Base-by-base conservation (phyloP, 495 filamentous ascomycete species). In the Xylaria grammica region DNA sequence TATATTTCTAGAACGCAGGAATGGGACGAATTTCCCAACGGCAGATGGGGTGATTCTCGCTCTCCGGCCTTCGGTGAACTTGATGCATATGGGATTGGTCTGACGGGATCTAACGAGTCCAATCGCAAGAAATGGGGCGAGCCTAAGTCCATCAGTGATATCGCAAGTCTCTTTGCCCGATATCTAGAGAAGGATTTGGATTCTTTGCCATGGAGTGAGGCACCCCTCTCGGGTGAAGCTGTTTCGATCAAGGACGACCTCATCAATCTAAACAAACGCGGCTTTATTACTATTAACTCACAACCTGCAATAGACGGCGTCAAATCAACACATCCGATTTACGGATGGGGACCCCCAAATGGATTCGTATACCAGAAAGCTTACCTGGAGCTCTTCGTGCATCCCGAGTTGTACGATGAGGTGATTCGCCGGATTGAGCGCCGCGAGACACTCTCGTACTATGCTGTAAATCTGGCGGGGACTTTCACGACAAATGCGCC, bases 11-110 rank as follows among this genome's bases (percentile, higher is more conserved):
- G 96, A 55, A 99, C 96, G 4, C 93, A 97, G 73, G 94, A 97
- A 67, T 99, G 96, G 96, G 96, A 99, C 68, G 96, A 99, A 73
- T 99, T 97, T 70, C 96, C 96, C 48, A 99, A 99, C 81, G 96
- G 96, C 38, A 91, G 96, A 75, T 99, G 96, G 96, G 96, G 96
- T 75, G 96, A 99, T 77, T 92, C 94, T 36, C 86, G 96, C 57
- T 98, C 96, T 30, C 96, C 96, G 63, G 96, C 96, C 22, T 99
- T 97, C 67, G 96, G 96, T 71, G 93, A 97, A 77, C 84, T 99
- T 42, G 96, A 99, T 78, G 87, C 91, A 30, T 99, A 99, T 72
- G 95, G 94, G 19, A 90, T 98, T 66, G 93, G 94, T 50, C 79
- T 99, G 65, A 96, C 94, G 63, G 96, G 96, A n/a, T 94, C 91